Evolutionary conservation across 208 protist genomes (phyloP), one percentile per base, ranked within the genome.

Genomic region (Wallacemonas rigidus): DNA sequence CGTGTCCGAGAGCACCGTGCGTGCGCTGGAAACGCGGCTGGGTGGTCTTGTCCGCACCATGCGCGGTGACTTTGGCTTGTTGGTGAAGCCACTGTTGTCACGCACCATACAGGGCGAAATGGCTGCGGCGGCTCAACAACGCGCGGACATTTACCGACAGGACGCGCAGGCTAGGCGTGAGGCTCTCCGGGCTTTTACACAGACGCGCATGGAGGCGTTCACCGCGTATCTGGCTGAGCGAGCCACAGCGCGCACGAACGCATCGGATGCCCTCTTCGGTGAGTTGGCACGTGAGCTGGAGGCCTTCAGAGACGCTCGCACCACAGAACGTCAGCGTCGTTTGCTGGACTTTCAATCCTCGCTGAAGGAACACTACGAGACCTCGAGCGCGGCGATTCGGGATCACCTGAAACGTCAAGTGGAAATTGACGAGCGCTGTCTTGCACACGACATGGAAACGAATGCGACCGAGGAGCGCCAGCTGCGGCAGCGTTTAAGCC

Each of bases 21-120:
- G n/a, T 12, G 38, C 65, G 15, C 56, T 87, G 39, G 70, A 87
- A 63, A 43, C 71, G 3, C 73, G 44, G 7, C 71, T 90, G 14
- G 63, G 71, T 4, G 51, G n/a, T 14, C n/a, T 77, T 2, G n/a
- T 90, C 43, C 47, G 70, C 17, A 38, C 47, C 6, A 83, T 86
- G 64, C 72, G 77, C 7, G 69, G 38, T 50, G 77, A 81, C 45
- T 77, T 84, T 51, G 67, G 72, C 11, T 36, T 80, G 39, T 60
- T 79, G 15, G 73, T 83, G 12, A 86, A 83, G 56, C 78, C 81
- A 39, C 62, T 82, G 12, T 79, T 90, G 35, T 51, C 76, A 38
- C 69, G 64, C 35, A 71, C 61, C 35, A 83, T 90, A 12, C 77
- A 79, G 56, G 74, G 81, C 17, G 67, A 75, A 3, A 64, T 86